Evolutionary conservation across 495 filamentous ascomycete genomes (phyloP), one percentile per base, ranked within the genome.

Genomic region (Clohesyomyces aquaticus): DNA sequence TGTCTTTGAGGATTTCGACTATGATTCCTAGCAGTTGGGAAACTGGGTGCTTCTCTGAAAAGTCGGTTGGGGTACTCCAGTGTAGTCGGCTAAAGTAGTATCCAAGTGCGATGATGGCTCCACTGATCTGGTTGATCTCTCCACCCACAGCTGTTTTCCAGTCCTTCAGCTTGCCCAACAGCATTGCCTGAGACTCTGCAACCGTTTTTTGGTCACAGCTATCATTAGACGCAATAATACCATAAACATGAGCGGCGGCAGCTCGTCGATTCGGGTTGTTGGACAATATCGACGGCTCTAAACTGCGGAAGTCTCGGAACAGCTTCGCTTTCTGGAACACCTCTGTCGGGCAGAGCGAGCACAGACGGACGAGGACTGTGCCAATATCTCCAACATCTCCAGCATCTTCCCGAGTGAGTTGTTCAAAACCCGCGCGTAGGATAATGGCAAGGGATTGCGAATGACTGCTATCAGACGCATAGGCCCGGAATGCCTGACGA

Each of bases 201-300:
- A 85, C 59, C 3, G 74, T 55, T 2, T 59, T 59, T 16, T 76
- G 69, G 10, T 74, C 18, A 23, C 79, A 79, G 55, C 77, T 67
- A 21, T 81, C 78, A 67, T 92, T 87, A 1, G 90, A 87, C 2
- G 83, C 86, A 1, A 98, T 75, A 23, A 97, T 85, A 3, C 94
- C 94, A 64, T 93, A 87, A 0, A 87, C 83, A 51, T 85, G 84
- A 27, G 91, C 85, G 8, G 87, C 84, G 16, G 83, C 77, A 42
- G 76, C 75, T 32, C 91, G 81, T 9, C 87, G 78, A 18, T 83
- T 80, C 43, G 82, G 79, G 65, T 88, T 85, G 76, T 89, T 93
- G 27, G 88, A 90, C 42, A 76, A 79, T 51, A 92, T 78, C 2
- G 86, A 73, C n/a, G 78, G 49, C 41, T 72, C 64, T 45, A 75